A percentile compares a stretch with the other conserved stretches of the same genome.
These are phyloP conservation scores for Hippophae tibetana DNA, from an alignment of 306 rosid genomes.

Conservation along the genomic window DNA sequence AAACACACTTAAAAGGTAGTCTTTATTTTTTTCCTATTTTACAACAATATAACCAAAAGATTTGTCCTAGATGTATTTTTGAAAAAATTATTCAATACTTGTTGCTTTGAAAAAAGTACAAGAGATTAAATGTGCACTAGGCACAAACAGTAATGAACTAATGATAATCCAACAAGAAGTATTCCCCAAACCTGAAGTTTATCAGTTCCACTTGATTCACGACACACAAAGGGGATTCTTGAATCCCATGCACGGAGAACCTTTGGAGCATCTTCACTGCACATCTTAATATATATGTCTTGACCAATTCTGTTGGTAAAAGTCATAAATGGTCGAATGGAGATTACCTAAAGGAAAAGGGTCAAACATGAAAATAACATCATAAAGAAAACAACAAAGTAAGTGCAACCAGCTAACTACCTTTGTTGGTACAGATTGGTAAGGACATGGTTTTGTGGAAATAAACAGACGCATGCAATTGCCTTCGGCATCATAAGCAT, in stretches of 20 bases:
- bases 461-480: slow-evolving; percentile 66
- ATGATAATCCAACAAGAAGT: background rate
- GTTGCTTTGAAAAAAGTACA: background rate
- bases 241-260: slow-evolving; percentile 71
- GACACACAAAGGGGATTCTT: slow-evolving; percentile 55
- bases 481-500: slow-evolving; percentile 68
- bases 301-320: slow-evolving; percentile 91
- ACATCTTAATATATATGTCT: slow-evolving; percentile 61
- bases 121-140: background rate
- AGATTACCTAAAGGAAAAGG: slow-evolving; percentile 51
- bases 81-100: too few species aligned
- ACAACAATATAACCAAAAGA: too few species aligned
- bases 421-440: slow-evolving; percentile 87
- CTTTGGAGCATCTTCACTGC: slow-evolving; percentile 72
- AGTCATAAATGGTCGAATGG: slow-evolving; percentile 80
- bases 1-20: too few species aligned
- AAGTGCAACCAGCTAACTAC: slow-evolving; percentile 26
- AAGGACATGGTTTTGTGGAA: slow-evolving; percentile 75
- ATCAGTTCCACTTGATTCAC: slow-evolving; percentile 45
- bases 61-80: too few species aligned
- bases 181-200: slow-evolving; percentile 66
- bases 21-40: too few species aligned
- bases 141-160: slow-evolving; percentile 1
- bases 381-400: slow-evolving; percentile 9
- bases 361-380: slow-evolving; percentile 2